Percentiles rank a stretch among this genome's conserved stretches.
phyloP scores from a whole-genome alignment of 352 stramenopile species.

The Albugo candida region DNA sequence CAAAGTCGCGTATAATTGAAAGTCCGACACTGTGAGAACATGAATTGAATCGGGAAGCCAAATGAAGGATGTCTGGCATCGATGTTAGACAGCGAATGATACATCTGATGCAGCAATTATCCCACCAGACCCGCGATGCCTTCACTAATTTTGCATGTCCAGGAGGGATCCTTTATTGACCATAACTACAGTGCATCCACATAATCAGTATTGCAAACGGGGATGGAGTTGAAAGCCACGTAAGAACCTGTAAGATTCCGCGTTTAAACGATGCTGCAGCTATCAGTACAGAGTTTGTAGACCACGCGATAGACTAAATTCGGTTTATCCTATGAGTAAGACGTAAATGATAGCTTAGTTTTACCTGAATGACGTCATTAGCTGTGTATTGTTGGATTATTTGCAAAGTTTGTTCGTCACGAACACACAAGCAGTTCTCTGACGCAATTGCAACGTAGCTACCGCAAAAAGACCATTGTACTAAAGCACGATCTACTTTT shows the following conservation, averaged over 20 bases:
- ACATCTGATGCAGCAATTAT: not conserved
- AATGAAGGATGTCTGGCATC: conserved; percentile 10
- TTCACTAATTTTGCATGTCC: conserved; percentile 55
- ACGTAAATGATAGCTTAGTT: not conserved
- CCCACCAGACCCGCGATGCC: conserved; percentile 37
- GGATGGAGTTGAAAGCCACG: not conserved
- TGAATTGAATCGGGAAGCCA: conserved; percentile 49
- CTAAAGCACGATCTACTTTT: conserved; percentile 26
- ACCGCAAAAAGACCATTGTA: conserved; percentile 50
- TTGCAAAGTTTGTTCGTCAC: conserved; percentile 24
- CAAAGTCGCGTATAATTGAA: conserved; percentile 62
- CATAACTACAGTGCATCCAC: conserved; percentile 15
- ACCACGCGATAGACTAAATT: conserved; percentile 23
- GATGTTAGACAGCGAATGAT: not conserved
- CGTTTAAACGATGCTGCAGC: conserved; percentile 43
- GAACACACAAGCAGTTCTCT: conserved; percentile 33
- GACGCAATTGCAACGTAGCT: conserved; percentile 26
- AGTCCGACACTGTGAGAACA: conserved; percentile 64
- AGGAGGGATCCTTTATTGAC: conserved; percentile 41
- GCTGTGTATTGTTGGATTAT: conserved; percentile 45
- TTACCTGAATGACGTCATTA: conserved; percentile 25
- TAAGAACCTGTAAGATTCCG: conserved; percentile 27
- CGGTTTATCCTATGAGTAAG: not conserved
- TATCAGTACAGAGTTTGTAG: conserved; percentile 42
- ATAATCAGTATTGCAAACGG: conserved; percentile 1